Conservation (phyloP, 2,329 filamentous ascomycete species). For the Emmonsiellopsis sp. region DNA sequence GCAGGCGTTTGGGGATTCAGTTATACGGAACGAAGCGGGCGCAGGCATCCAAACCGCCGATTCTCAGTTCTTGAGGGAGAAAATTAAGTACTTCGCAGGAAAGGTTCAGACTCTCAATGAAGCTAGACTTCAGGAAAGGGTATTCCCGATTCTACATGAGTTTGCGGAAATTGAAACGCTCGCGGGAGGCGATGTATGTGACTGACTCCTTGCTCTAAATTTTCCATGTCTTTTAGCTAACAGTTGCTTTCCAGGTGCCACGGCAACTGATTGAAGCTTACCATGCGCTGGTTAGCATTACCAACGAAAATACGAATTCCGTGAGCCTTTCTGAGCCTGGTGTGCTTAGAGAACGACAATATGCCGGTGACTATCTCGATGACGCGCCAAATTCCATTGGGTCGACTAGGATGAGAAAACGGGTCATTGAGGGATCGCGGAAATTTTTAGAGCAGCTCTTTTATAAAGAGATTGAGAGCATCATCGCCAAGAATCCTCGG, state of each 20-base stretch:
- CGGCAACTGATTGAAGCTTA: conserved; percentile 75
- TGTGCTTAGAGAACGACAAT: conserved; percentile 66
- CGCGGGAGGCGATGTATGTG: conserved; percentile 54
- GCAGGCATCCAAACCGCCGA: conserved; percentile 49
- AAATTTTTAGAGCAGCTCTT: conserved; percentile 74
- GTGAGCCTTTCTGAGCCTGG: conserved; percentile 52
- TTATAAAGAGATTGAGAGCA: conserved; percentile 63
- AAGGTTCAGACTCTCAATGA: conserved; percentile 73
- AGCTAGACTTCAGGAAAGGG: conserved; percentile 55
- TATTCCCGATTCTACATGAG: conserved; percentile 66
- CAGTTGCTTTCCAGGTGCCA: conserved; percentile 45
- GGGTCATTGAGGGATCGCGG: conserved; percentile 71
- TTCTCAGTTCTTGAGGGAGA: conserved; percentile 70
- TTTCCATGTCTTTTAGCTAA: background rate
- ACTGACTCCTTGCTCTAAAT: conserved; percentile 2
- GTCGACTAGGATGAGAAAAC: conserved; percentile 62
- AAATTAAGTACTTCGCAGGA: conserved; percentile 71
- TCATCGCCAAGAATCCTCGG: conserved; percentile 72
- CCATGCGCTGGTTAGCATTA: conserved; percentile 68
- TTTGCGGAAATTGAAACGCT: conserved; percentile 66
- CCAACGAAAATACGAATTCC: conserved; percentile 58
- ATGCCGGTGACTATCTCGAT: conserved; percentile 67
- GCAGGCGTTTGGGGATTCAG: conserved; percentile 61
- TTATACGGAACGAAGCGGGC: conserved; percentile 43
- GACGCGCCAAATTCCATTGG: conserved; percentile 57